Conservation (phyloP, 2,329 filamentous ascomycete genomes). For the Akanthomyces muscarius region DNA sequence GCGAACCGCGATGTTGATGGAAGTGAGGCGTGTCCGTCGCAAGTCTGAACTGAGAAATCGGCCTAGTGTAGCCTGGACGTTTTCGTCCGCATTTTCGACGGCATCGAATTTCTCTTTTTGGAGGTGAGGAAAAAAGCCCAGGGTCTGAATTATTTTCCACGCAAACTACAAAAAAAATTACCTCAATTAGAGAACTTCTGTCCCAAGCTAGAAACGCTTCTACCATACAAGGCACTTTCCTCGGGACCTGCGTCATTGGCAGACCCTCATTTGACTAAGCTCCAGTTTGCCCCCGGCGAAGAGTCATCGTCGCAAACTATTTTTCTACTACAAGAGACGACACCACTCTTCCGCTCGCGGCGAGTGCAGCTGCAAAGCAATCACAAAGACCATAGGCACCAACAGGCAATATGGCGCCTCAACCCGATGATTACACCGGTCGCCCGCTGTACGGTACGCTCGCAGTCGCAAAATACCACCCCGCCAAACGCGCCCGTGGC, state of each 20-base stretch:
- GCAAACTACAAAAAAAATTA: too few species aligned
- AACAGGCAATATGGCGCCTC: slow-evolving; percentile 33
- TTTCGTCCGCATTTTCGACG: too few species aligned
- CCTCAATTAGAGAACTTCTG: too few species aligned
- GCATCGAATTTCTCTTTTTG: too few species aligned
- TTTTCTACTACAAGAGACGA: slow-evolving; percentile 16
- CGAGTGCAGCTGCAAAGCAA: background rate
- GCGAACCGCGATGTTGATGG: background rate
- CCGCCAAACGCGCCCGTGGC: slow-evolving; percentile 7
- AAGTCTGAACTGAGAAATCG: background rate
- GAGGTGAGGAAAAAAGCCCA: too few species aligned
- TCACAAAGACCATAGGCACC: background rate
- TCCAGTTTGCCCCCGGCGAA: slow-evolving; percentile 9
- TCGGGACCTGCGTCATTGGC: background rate
- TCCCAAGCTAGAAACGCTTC: too few species aligned
- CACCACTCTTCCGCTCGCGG: slow-evolving; percentile 13
- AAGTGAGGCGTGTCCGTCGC: background rate
- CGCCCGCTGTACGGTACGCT: slow-evolving; percentile 49
- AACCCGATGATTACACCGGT: slow-evolving; percentile 43
- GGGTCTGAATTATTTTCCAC: too few species aligned
- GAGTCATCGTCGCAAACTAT: slow-evolving; percentile 7
- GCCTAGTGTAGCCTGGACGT: background rate
- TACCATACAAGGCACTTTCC: too few species aligned
- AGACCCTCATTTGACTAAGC: slow-evolving; percentile 13
- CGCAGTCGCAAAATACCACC: background rate